Evolutionary conservation across 1,284 basidiomycete species (phyloP).

Genomic region (Sparassis latifolia): DNA sequence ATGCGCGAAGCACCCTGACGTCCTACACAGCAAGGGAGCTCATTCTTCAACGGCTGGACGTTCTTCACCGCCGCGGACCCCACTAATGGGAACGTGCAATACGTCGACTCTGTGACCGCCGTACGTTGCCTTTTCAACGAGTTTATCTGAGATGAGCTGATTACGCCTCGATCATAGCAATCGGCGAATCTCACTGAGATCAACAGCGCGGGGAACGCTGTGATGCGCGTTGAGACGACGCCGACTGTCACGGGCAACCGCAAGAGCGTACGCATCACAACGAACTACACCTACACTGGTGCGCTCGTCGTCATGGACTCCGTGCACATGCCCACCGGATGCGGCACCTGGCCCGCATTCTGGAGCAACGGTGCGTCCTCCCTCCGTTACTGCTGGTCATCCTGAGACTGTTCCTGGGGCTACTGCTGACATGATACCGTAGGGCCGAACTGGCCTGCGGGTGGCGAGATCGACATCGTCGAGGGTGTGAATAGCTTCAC

Average conservation of each 20-base stretch:
- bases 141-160: neutral
- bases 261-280: constrained; percentile 73
- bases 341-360: constrained; percentile 76
- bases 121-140: constrained; percentile 31
- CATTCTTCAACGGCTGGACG: constrained; percentile 78
- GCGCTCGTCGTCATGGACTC: constrained; percentile 79
- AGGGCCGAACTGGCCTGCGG: constrained; percentile 67
- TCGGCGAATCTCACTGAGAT: constrained; percentile 46
- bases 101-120: constrained; percentile 49
- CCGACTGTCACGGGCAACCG: constrained; percentile 58
- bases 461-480: constrained; percentile 83
- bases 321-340: constrained; percentile 85
- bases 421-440: neutral
- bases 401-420: no score
- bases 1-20: neutral
- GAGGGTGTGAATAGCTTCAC: constrained; percentile 78
- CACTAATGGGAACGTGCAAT: constrained; percentile 68
- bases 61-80: constrained; percentile 75
- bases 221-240: constrained; percentile 85
- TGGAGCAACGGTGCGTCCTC: constrained; percentile 38
- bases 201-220: constrained; percentile 63
- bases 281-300: constrained; percentile 53
- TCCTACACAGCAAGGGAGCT: constrained; percentile 43
- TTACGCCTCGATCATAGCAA: constrained; percentile 28
- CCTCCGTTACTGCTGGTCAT: neutral